Evolutionary conservation across 345 rosid species (phyloP), one percentile per base, ranked within the genome.

Genomic region (Pseudoturritis turrita): DNA sequence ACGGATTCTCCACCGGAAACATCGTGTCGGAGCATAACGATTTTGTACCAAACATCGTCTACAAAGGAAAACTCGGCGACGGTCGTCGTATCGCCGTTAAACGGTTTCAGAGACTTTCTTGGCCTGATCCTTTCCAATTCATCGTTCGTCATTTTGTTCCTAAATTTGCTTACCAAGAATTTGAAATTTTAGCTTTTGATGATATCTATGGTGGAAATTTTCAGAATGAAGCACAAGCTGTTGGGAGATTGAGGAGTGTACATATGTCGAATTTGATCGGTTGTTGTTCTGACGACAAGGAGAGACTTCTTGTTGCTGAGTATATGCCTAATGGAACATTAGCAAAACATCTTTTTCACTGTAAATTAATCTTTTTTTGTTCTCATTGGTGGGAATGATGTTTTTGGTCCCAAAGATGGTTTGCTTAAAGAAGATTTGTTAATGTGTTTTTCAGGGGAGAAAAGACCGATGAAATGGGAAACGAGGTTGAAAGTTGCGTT

Each of bases 391-490:
- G 23, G 37, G 26, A 31, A 47, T 62, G 2, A 18, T 21, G 18
- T 14, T 29, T 33, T 71, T 61, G 39, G 29, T 23, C 5, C 5
- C n/a, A 18, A 54, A 12, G 10, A 14, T 68, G 44, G 43, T 63
- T 62, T 33, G 46, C 13, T 33, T 43, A 59, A 37, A 28, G 11
- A 73, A 49, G 21, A 49, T 28, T n/a, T 28, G n/a, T 67, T 70
- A 28, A 39, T 58, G 33, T 55, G 44, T 50, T 33, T 35, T 61
- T 62, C 71, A 88, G 96, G 99, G 97, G 97, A 91, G 74, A 88
- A 78, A 64, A 90, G 83, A 79, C 97, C 97, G 1, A 95, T 95
- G 99, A 87, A 88, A 83, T 95, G 97, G 99, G 88, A 89, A 69
- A 89, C 84, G 86, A 84, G 97, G 70, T 77, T 91, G 71, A 84